phyloP scores from a whole-genome alignment of 148 eudicot genomes.

The Hydrangea macrophylla region DNA sequence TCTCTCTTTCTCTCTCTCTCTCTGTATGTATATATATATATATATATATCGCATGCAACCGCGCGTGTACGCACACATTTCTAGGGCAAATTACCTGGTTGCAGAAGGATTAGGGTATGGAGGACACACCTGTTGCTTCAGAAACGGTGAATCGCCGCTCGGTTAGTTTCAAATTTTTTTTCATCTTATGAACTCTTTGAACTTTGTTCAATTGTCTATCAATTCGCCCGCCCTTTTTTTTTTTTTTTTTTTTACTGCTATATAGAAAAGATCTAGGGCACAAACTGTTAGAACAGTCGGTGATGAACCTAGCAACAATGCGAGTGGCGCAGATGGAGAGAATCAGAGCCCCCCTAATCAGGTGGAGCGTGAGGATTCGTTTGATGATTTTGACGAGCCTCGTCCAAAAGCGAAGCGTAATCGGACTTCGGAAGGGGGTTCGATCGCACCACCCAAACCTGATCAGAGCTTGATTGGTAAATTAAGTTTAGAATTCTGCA shows the following conservation, averaged over 20 bases:
- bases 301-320: constrained; percentile 14
- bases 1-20: too few relatives aligned
- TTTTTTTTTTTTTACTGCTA: constrained; percentile 7
- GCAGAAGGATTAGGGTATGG: constrained; percentile 33
- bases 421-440: constrained; percentile 42
- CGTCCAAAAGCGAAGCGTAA: constrained; percentile 57
- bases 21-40: too few relatives aligned
- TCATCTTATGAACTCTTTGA: background rate
- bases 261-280: constrained; percentile 70
- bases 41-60: background rate
- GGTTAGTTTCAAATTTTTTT: constrained; percentile 27
- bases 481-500: constrained; percentile 2
- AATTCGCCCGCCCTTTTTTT: background rate
- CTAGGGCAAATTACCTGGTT: background rate
- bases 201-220: background rate
- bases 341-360: constrained; percentile 46
- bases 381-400: constrained; percentile 65
- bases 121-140: constrained; percentile 36
- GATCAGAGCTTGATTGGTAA: constrained; percentile 63
- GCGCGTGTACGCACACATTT: background rate
- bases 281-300: constrained; percentile 13
- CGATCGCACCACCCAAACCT: constrained; percentile 18
- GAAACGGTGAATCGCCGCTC: constrained; percentile 56
- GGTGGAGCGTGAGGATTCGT: constrained; percentile 44
- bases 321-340: constrained; percentile 11